A percentile compares a stretch with the other conserved stretches of the same genome.
Evolutionary conservation across 768 basidiomycete genomes (phyloP).

Genomic region (Lentinula guzmanii): DNA sequence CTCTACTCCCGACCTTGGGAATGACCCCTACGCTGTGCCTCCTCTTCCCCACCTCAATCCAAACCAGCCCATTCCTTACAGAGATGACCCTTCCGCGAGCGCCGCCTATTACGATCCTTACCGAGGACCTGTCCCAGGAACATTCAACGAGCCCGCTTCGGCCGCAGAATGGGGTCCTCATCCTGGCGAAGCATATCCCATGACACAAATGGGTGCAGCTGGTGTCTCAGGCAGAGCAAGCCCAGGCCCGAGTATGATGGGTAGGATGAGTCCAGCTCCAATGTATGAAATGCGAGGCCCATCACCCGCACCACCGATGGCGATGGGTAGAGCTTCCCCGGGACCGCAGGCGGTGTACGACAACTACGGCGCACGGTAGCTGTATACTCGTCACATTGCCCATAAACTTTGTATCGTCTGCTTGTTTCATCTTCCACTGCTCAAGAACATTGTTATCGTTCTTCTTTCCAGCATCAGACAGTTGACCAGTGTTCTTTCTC

Average conservation of each 20-base stretch:
- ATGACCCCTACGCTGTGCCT: slow-evolving; percentile 79
- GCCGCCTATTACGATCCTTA: slow-evolving; percentile 75
- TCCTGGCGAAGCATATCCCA: slow-evolving; percentile 57
- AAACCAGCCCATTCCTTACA: slow-evolving; percentile 54
- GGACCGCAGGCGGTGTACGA: slow-evolving; percentile 41
- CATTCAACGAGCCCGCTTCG: slow-evolving; percentile 41
- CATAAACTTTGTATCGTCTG: neutral
- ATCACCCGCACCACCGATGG: slow-evolving; percentile 34
- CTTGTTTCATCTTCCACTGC: neutral
- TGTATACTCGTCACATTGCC: neutral
- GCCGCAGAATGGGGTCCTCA: slow-evolving; percentile 24
- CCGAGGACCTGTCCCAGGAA: slow-evolving; percentile 63
- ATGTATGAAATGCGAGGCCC: slow-evolving; percentile 11
- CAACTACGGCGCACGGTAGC: slow-evolving; percentile 23
- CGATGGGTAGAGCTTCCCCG: slow-evolving; percentile 35
- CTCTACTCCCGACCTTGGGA: slow-evolving; percentile 42
- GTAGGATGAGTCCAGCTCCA: slow-evolving; percentile 20
- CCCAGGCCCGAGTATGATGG: slow-evolving; percentile 29
- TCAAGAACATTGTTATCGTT: neutral
- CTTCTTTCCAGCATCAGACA: neutral
- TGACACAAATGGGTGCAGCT: slow-evolving; percentile 53
- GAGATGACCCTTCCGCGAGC: slow-evolving; percentile 54
- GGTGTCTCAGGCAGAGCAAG: slow-evolving; percentile 22
- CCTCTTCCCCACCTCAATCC: slow-evolving; percentile 80
- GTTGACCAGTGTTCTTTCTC: neutral